Evolutionary conservation across 208 protist genomes (phyloP).

Genomic region (Giardia muris): DNA sequence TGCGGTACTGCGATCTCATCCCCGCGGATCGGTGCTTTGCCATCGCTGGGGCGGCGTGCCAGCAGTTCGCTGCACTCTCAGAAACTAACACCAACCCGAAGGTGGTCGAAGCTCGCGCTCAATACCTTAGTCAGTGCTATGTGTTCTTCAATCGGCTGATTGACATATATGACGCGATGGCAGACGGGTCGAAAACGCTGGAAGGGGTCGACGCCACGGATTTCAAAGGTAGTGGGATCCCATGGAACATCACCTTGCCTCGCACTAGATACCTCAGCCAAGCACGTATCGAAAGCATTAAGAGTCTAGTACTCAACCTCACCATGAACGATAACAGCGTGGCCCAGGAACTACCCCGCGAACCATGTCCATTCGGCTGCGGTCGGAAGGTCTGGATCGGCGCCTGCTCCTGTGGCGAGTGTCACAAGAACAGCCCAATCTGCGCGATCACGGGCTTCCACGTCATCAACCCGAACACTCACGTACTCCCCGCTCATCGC

Average conservation of each 20-base stretch:
- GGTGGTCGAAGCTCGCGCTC: not conserved
- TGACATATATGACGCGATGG: not conserved
- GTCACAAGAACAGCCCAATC: slow-evolving; percentile 13
- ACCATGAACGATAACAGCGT: not conserved
- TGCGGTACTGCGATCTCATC: slow-evolving; percentile 27
- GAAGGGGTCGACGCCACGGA: not conserved
- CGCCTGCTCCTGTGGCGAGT: not conserved
- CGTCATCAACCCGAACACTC: slow-evolving; percentile 16
- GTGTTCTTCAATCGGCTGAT: slow-evolving; percentile 18
- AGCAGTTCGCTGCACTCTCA: not conserved
- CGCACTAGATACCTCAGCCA: not conserved
- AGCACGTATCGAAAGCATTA: not conserved
- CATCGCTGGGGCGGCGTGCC: not conserved
- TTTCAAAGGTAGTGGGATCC: not conserved
- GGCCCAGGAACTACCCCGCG: not conserved
- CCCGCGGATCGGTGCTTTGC: slow-evolving; percentile 16
- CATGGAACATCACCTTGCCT: not conserved
- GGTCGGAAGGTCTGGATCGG: not conserved
- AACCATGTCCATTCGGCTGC: slow-evolving; percentile 14
- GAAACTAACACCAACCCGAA: not conserved
- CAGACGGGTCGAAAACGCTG: not conserved
- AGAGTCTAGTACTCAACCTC: not conserved
- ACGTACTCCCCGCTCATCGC: not conserved
- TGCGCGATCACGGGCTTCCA: slow-evolving; percentile 16
- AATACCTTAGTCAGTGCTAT: not conserved